A percentile compares a stretch with the other conserved stretches of the same genome.
Conservation (phyloP, 495 filamentous ascomycete species). For the Penicillium antarcticum region DNA sequence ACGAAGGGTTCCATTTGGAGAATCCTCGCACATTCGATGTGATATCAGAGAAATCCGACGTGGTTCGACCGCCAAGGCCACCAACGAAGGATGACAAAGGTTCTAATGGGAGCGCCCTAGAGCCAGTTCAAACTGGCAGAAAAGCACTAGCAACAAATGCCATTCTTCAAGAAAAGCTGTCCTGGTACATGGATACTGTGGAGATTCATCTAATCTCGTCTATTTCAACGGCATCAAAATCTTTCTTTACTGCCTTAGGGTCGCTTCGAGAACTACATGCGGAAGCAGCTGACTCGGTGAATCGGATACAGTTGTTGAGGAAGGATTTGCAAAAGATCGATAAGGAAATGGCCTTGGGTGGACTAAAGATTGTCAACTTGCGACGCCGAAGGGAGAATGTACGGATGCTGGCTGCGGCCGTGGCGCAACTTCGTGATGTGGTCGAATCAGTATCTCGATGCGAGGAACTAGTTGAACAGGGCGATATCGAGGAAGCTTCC, state of each 20-base stretch:
- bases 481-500: conserved; percentile 75
- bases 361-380: conserved; percentile 81
- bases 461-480: conserved; percentile 76
- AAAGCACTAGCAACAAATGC: conserved; percentile 95
- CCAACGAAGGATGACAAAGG: conserved; percentile 50
- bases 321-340: conserved; percentile 79
- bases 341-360: conserved; percentile 79
- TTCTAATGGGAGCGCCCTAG: conserved; percentile 58
- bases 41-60: conserved; percentile 92
- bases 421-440: conserved; percentile 76
- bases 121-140: conserved; percentile 53
- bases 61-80: conserved; percentile 66
- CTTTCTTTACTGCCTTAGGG: conserved; percentile 94
- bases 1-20: conserved; percentile 91
- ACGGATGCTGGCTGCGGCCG: conserved; percentile 73
- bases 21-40: conserved; percentile 97
- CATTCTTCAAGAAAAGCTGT: conserved; percentile 97
- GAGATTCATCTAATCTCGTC: conserved; percentile 96
- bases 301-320: conserved; percentile 76
- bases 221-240: conserved; percentile 90
- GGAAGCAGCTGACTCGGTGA: conserved; percentile 88
- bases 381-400: conserved; percentile 81
- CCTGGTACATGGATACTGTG: conserved; percentile 99
- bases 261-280: conserved; percentile 86
- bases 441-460: conserved; percentile 72